Base-by-base conservation (phyloP, 257 asterid species). In the Nicotiana attenuata region DNA sequence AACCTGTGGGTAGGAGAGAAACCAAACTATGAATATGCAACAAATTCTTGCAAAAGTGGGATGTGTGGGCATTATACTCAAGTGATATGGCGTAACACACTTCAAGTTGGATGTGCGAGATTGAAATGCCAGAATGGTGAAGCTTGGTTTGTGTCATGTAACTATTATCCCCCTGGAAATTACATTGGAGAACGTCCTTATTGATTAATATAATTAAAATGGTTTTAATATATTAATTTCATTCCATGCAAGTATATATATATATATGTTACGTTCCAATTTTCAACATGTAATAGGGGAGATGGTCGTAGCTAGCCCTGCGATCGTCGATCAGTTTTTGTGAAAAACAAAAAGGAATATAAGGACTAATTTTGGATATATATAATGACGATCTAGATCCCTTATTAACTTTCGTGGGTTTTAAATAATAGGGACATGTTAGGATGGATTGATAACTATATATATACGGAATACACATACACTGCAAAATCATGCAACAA, bases 151-250 rank as follows among this genome's bases (percentile, higher is more conserved):
- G 82, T 85, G 7, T 82, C 83, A 0, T 87, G 90, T 66, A 87
- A 78, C 78, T 87, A 87, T 47, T 73, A 80, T 26, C 89, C 89
- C 38, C 88, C 86, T 0, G 88, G 89, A 10, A 87, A 87, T 61
- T 85, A 76, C 53, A 4, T 47, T 0, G 90, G 90, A 0, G 64
- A 78, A 52, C 76, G 77, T 33, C 90, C 90, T 60, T 87, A 76
- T 35, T 71, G 2, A 69, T 41, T 69, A 2, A 69, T 69, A 19
- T 76, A 33, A 87, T 69, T 68, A 20, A 24, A 6, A 22, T 71
- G 35, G 35, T 41, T 71, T 11, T 4, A 11, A 13, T n/a, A 35
- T 35, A 10, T 68, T n/a, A 68, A 53, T 10, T 38, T 68, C 10
- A 68, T n/a, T 0, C 10, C 55, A 67, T 67, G 76, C 8, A 35